Evolutionary conservation across 2,329 filamentous ascomycete species (phyloP).

Genomic region (Diplodia intermedia): DNA sequence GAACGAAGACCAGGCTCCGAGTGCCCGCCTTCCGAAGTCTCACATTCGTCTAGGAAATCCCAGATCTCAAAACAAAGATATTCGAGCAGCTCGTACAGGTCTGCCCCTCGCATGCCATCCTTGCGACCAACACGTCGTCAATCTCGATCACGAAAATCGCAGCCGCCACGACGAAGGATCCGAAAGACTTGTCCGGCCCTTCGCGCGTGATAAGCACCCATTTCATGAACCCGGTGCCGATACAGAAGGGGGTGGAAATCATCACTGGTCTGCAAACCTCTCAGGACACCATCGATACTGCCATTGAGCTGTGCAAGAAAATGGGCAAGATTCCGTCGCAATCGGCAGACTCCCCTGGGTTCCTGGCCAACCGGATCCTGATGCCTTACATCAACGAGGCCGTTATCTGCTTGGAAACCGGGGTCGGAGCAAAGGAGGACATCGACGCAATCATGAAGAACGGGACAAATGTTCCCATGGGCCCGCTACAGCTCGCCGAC

Average conservation of each 20-base stretch:
- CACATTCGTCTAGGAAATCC: constrained; percentile 67
- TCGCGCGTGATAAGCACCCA: constrained; percentile 94
- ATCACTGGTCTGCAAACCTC: constrained; percentile 94
- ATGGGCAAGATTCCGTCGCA: constrained; percentile 94
- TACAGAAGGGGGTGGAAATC: constrained; percentile 98
- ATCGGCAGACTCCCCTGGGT: constrained; percentile 89
- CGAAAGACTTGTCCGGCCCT: constrained; percentile 78
- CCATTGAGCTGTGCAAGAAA: constrained; percentile 82
- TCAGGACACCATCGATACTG: constrained; percentile 77
- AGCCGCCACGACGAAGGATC: constrained; percentile 79
- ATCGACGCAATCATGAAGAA: constrained; percentile 99
- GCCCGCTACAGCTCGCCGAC: constrained; percentile 88
- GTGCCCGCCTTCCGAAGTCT: neutral
- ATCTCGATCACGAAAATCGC: constrained; percentile 98
- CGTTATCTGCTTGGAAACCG: constrained; percentile 92
- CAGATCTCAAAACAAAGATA: constrained; percentile 83
- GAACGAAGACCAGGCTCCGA: neutral
- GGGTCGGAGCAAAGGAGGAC: constrained; percentile 84
- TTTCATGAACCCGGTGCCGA: constrained; percentile 98
- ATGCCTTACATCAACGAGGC: constrained; percentile 99
- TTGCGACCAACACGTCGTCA: constrained; percentile 98
- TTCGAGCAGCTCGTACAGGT: constrained; percentile 83
- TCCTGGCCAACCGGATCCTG: constrained; percentile 93
- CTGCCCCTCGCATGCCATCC: constrained; percentile 82
- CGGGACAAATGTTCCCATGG: constrained; percentile 98